Evolutionary conservation across 768 basidiomycete species (phyloP).

Genomic region (Crassisporium funariophilum): DNA sequence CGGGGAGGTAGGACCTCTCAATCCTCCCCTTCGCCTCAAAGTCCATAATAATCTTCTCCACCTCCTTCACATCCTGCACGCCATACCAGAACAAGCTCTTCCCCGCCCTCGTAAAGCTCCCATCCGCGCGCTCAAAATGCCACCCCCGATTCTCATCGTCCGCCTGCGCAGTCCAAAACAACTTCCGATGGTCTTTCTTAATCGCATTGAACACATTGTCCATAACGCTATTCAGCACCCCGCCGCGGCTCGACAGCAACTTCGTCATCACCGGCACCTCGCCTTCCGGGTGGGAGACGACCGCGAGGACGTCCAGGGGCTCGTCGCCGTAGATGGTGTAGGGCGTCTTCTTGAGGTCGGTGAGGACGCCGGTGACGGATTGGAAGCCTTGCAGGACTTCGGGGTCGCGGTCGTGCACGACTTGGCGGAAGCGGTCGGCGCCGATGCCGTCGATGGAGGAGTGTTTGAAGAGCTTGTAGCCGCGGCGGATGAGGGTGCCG

Average conservation of each 20-base stretch:
- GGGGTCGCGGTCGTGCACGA: constrained; percentile 94
- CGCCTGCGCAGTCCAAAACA: constrained; percentile 97
- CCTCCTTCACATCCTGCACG: constrained; percentile 86
- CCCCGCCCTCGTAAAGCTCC: constrained; percentile 94
- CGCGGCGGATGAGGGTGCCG: constrained; percentile 96
- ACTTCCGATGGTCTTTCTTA: constrained; percentile 88
- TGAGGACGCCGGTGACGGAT: constrained; percentile 87
- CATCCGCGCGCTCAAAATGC: constrained; percentile 99
- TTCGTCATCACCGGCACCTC: constrained; percentile 92
- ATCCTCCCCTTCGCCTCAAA: constrained; percentile 83
- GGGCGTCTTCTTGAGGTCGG: constrained; percentile 75
- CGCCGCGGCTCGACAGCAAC: constrained; percentile 84
- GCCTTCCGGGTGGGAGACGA: constrained; percentile 89
- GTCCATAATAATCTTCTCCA: constrained; percentile 78
- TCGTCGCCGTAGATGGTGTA: constrained; percentile 99
- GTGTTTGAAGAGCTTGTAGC: constrained; percentile 97
- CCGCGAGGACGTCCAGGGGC: constrained; percentile 91
- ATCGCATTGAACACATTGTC: constrained; percentile 98
- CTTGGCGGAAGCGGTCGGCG: constrained; percentile 91
- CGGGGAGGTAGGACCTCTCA: constrained; percentile 87
- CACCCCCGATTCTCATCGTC: constrained; percentile 97
- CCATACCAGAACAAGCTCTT: constrained; percentile 98
- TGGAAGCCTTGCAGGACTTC: constrained; percentile 82
- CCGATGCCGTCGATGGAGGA: constrained; percentile 79
- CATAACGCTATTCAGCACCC: constrained; percentile 90